Evolutionary conservation across 768 basidiomycete genomes (phyloP), one percentile per base, ranked within the genome.

Genomic region (Mycena metata): DNA sequence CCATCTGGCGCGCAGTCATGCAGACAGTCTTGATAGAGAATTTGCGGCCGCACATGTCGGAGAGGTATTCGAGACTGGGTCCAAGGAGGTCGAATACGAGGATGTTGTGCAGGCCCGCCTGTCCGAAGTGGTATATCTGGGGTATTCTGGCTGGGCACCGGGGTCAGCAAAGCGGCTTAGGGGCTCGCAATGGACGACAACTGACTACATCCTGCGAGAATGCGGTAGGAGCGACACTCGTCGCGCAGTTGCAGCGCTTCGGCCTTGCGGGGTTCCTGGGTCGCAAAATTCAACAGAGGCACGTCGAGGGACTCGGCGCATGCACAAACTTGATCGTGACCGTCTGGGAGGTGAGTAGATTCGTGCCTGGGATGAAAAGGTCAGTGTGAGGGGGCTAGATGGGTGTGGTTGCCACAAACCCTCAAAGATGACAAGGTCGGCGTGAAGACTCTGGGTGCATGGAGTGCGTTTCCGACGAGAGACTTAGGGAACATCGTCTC

Each of bases 301-400:
- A 64, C 54, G 30, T 47, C 6, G 12, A 60, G 16, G n/a, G 67
- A 30, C n/a, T n/a, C 41, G 47, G 58, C 17, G 52, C 52, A 90
- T 96, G 82, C 77, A 99, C 98, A 89, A 99, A 99, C 86, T 99
- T 99, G 90, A 99, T 99, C 71, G 98, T 98, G 69, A 99, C 97
- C 12, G 96, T 96, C 83, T 97, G 96, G 5, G 94, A 96, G 86
- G 99, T 99, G 83, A 99, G 90, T 36, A 99, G 86, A 78, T 99
- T 99, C 10, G 96, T 97, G 30, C 97, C 97, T 98, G 76, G 41
- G 46, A 72, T 49, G 66, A 36, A 41, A 30, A 54, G 21, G 61
- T 68, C 43, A 69, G 69, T 35, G 35, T 42, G 36, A 11, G 7
- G 55, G 43, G 39, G 54, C 65, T 45, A 60, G 24, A 52, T 47